A percentile compares a stretch with the other conserved stretches of the same genome.
phyloP scores from a whole-genome alignment of 805 yeast species.

The Candida endomychidarum region DNA sequence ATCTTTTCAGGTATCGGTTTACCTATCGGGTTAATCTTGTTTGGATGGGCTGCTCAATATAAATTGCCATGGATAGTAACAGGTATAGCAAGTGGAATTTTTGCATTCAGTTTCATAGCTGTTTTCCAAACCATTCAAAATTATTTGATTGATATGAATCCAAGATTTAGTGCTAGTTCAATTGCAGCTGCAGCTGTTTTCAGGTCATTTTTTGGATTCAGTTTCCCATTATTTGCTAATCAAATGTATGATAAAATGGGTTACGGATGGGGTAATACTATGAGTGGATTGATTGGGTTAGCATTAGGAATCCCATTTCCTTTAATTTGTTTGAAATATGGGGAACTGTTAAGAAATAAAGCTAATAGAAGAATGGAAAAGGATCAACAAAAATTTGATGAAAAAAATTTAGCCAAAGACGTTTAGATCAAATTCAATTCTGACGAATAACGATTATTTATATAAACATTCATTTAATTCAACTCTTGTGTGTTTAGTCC shows the following conservation, averaged over 20 bases:
- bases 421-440: not conserved
- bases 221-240: slow-evolving; percentile 39
- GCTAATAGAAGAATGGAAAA: slow-evolving; percentile 51
- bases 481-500: no score
- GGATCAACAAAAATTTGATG: slow-evolving; percentile 32
- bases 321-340: slow-evolving; percentile 33
- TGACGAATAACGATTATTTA: slow-evolving; percentile 1
- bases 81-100: slow-evolving; percentile 34
- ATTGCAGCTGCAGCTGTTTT: slow-evolving; percentile 45
- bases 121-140: slow-evolving; percentile 39
- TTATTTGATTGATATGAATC: slow-evolving; percentile 41
- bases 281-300: slow-evolving; percentile 36
- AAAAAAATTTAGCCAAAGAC: slow-evolving; percentile 8
- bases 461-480: not conserved
- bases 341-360: slow-evolving; percentile 39
- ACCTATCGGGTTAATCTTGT: slow-evolving; percentile 39
- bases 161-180: slow-evolving; percentile 37
- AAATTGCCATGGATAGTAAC: slow-evolving; percentile 41
- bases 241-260: slow-evolving; percentile 33
- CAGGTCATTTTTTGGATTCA: slow-evolving; percentile 38
- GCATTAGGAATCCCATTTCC: slow-evolving; percentile 41
- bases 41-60: slow-evolving; percentile 40
- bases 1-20: slow-evolving; percentile 31
- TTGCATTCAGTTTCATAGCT: slow-evolving; percentile 37
- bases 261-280: slow-evolving; percentile 43